These are phyloP conservation scores for Thermothielavioides terrestris DNA, from an alignment of 495 filamentous ascomycete species.

Conservation along the genomic window DNA sequence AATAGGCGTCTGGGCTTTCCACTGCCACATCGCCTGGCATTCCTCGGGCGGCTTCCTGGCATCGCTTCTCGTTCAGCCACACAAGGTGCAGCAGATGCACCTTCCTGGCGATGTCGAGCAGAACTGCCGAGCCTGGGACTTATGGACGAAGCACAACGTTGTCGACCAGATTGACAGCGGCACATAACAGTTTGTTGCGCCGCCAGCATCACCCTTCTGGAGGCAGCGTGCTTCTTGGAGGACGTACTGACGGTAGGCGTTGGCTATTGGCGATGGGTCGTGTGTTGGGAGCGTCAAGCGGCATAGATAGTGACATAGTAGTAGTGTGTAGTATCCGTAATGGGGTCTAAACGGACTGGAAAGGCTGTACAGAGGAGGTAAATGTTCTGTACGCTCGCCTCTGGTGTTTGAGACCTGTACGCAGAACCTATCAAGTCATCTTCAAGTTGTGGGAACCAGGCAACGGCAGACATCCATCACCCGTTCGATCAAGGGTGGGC, in stretches of 20 bases:
- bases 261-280: not conserved
- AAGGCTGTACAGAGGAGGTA: no score
- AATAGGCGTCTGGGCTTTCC: slow-evolving; percentile 47
- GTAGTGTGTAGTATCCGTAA: no score
- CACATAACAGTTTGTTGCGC: slow-evolving; percentile 20
- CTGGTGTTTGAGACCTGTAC: no score
- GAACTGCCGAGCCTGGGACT: slow-evolving; percentile 45
- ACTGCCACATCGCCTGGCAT: slow-evolving; percentile 55
- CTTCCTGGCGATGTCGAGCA: slow-evolving; percentile 35
- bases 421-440: no score
- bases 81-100: slow-evolving; percentile 26
- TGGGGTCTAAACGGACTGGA: no score
- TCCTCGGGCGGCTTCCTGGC: slow-evolving; percentile 45
- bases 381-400: no score
- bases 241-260: not conserved
- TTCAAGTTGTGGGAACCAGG: no score
- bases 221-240: not conserved
- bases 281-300: no score
- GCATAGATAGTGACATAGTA: no score
- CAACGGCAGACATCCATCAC: no score
- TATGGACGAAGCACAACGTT: slow-evolving; percentile 36
- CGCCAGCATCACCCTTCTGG: not conserved
- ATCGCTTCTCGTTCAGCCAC: slow-evolving; percentile 39
- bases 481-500: no score
- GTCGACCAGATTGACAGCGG: slow-evolving; percentile 52